phyloP scores from a whole-genome alignment of 2,329 filamentous ascomycete species.

The Claviceps sp. region DNA sequence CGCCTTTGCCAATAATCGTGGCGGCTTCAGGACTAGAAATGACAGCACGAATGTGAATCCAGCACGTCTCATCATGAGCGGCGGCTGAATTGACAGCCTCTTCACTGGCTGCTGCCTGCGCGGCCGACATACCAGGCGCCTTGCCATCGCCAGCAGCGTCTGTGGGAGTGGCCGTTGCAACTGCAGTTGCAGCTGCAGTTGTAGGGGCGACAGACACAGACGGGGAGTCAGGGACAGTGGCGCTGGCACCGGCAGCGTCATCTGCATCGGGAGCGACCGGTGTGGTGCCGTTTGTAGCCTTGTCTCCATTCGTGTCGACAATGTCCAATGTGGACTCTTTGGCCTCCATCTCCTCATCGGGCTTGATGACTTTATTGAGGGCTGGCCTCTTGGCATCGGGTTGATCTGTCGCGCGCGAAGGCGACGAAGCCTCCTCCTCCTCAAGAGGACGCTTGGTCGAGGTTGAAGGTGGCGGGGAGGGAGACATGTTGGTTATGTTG shows the following conservation, averaged over 20 bases:
- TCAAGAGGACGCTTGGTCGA: conserved; percentile 86
- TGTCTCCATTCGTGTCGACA: conserved; percentile 34
- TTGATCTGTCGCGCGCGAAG: conserved; percentile 79
- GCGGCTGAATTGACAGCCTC: conserved; percentile 32
- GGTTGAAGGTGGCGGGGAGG: conserved; percentile 51
- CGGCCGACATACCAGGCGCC: conserved; percentile 10
- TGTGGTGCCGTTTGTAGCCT: conserved; percentile 38
- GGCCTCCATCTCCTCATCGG: conserved; percentile 40
- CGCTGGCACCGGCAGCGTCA: too few relatives aligned
- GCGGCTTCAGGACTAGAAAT: conserved; percentile 96
- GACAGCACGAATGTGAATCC: conserved; percentile 94
- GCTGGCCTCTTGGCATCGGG: conserved; percentile 95
- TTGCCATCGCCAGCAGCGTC: conserved; percentile 15
- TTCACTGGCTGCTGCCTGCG: conserved; percentile 15
- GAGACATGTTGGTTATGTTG: conserved; percentile 48
- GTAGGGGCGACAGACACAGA: too few relatives aligned
- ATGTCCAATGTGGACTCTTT: conserved; percentile 23
- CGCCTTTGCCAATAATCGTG: conserved; percentile 95
- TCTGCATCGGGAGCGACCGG: conserved; percentile 12
- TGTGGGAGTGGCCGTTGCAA: conserved; percentile 14
- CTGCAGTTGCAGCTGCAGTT: too few relatives aligned
- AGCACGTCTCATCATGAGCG: conserved; percentile 77
- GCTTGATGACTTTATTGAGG: conserved; percentile 79
- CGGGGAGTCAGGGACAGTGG: too few relatives aligned
- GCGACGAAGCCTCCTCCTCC: conserved; percentile 95